phyloP scores from a whole-genome alignment of 306 rosid species.

The Cucurbita ficifolia region DNA sequence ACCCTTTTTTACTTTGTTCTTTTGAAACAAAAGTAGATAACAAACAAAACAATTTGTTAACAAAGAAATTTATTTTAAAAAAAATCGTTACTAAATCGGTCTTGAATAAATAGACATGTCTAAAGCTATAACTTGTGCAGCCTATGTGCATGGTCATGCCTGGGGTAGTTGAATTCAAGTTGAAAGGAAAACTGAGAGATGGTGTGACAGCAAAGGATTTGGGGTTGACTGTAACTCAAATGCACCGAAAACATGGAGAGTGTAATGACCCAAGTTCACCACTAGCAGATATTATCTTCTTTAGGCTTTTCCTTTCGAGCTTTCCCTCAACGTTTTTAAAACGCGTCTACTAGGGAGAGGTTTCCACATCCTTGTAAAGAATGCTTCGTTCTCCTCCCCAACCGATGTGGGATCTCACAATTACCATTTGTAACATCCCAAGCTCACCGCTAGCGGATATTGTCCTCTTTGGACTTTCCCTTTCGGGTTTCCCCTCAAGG shows the following conservation, averaged over 20 bases:
- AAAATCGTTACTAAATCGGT: background rate
- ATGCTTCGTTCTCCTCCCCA: too few relatives aligned
- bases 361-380: too few relatives aligned
- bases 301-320: too few relatives aligned
- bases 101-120: background rate
- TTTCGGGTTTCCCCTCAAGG: too few relatives aligned
- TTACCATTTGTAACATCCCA: too few relatives aligned
- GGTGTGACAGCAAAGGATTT: constrained; percentile 92
- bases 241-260: constrained; percentile 67
- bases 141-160: constrained; percentile 98
- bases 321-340: too few relatives aligned
- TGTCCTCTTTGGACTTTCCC: too few relatives aligned
- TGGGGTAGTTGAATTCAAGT: constrained; percentile 80
- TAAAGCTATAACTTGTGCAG: constrained; percentile 21
- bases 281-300: too few relatives aligned
- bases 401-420: too few relatives aligned
- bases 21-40: background rate
- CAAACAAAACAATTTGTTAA: background rate
- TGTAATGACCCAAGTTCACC: too few relatives aligned
- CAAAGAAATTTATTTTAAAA: background rate
- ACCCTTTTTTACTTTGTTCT: background rate
- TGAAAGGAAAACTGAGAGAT: constrained; percentile 53
- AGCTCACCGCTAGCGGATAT: too few relatives aligned
- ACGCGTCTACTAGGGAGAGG: too few relatives aligned
- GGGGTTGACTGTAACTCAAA: constrained; percentile 85